Conservation (phyloP, 371 early-diverging fungal species). For the Mortierella sp. region DNA sequence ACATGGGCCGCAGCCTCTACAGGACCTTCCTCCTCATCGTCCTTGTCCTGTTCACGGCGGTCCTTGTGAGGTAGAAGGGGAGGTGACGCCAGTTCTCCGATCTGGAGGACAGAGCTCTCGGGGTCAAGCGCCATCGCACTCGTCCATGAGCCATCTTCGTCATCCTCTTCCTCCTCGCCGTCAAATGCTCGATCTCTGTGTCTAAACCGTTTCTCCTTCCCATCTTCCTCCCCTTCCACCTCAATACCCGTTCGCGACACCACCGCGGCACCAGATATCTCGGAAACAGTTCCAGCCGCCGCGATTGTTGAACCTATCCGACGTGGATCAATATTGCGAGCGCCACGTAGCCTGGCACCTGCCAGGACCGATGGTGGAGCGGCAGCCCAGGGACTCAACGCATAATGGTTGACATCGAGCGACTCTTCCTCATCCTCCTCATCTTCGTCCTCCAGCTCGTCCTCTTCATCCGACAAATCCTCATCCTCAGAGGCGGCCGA, state of each 20-base stretch:
- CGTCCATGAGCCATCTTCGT: too few relatives aligned
- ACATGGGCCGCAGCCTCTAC: background rate
- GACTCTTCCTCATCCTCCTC: constrained; percentile 13
- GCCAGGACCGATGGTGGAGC: background rate
- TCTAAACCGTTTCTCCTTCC: background rate
- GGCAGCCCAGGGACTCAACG: constrained; percentile 30
- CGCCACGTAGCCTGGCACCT: background rate
- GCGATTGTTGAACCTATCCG: background rate
- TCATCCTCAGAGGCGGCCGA: constrained; percentile 28
- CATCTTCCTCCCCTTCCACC: background rate
- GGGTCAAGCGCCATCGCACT: background rate
- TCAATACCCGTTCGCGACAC: background rate
- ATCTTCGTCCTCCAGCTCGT: background rate
- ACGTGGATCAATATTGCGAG: background rate
- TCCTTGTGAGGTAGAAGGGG: background rate
- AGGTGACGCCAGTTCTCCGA: background rate
- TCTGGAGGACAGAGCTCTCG: background rate
- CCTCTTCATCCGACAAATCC: background rate
- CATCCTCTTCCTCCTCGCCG: background rate
- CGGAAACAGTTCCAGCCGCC: background rate
- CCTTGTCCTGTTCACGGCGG: background rate
- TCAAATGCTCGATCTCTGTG: background rate
- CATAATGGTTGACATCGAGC: constrained; percentile 28
- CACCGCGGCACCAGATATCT: too few relatives aligned
- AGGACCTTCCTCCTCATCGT: background rate